Conservation (phyloP, 1,139 yeast genomes). For the Taphrina flavorubra region DNA sequence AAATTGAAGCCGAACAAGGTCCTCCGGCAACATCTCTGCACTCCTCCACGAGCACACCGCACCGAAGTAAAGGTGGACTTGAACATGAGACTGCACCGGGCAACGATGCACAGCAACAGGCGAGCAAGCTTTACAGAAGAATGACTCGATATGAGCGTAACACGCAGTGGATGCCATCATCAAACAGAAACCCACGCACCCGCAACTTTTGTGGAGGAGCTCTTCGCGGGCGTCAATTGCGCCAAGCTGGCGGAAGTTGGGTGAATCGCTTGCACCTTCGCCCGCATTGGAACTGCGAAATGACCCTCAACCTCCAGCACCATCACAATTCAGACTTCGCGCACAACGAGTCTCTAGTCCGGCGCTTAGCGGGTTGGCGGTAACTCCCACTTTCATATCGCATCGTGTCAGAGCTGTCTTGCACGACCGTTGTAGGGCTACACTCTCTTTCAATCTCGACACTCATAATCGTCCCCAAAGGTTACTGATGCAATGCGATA, state of each 20-base stretch:
- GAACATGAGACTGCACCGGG: constrained; percentile 3
- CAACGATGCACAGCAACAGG: neutral
- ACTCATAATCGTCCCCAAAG: neutral
- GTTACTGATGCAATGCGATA: constrained; percentile 24
- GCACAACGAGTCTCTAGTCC: no score
- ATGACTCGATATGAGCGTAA: neutral
- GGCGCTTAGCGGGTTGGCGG: no score
- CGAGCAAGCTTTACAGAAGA: neutral
- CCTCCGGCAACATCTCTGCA: constrained; percentile 20
- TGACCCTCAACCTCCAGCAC: neutral
- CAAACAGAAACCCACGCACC: neutral
- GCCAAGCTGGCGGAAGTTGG: constrained; percentile 14
- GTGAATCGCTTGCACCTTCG: neutral
- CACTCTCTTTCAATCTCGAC: neutral
- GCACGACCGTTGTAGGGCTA: neutral
- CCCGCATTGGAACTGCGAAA: neutral
- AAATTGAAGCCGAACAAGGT: constrained; percentile 25
- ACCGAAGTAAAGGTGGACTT: neutral
- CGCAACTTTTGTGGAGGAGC: constrained; percentile 19
- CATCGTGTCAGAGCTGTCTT: neutral
- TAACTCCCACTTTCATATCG: no score
- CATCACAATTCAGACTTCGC: no score
- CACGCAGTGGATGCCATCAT: constrained; percentile 7
- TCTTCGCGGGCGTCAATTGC: neutral
- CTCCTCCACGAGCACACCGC: neutral